Base-by-base conservation (phyloP, 2,329 filamentous ascomycete genomes). In the Microsporum audouinii region DNA sequence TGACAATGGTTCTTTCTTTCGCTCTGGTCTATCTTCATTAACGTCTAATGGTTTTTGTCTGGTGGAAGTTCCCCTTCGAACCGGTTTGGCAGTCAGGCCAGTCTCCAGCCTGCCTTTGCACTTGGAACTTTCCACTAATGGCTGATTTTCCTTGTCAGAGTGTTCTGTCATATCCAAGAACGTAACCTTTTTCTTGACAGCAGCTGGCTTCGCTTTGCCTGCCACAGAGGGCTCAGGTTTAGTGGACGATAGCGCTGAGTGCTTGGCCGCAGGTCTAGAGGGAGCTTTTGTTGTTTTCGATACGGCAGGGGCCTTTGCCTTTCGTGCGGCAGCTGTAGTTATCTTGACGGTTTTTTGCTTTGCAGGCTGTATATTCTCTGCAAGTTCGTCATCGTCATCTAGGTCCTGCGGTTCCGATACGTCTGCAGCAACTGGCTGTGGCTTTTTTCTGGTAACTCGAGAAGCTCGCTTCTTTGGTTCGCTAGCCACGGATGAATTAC, bases 31-130 rank as follows among this genome's bases (percentile, higher is more conserved):
- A 27, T 63, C 55, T 39, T 61, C 59, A 29, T 53, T 29, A 5
- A 63, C 69, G 7, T 66, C 53, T 7, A 64, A 63, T 31, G 63
- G 64, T 39, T 71, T 71, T 2, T 73, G 68, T 29, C 71, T 62
- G 17, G 70, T 64, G 1, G 68, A 68, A 6, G 70, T 66, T 60
- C 72, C 65, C 61, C 76, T 78, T n/a, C 77, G 76, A 58, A 78
- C 71, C 0, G 78, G 77, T 58, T 77, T 78, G 0, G 75, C 76
- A 55, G 69, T 73, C 36, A 79, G 68, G 2, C 77, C 78, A 34
- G 69, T 68, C 53, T 71, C 68, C 14, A 68, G 68, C 58, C 66
- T 65, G 29, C 68, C 49, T 2, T 69, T 59, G 39, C 64, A 58
- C 53, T 66, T 66, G 49, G 68, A 71, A 33, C 69, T 68, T 17